Percentiles rank a stretch among this genome's conserved stretches.
phyloP scores from a whole-genome alignment of 805 yeast genomes.

The Kodamaea sagamina region DNA sequence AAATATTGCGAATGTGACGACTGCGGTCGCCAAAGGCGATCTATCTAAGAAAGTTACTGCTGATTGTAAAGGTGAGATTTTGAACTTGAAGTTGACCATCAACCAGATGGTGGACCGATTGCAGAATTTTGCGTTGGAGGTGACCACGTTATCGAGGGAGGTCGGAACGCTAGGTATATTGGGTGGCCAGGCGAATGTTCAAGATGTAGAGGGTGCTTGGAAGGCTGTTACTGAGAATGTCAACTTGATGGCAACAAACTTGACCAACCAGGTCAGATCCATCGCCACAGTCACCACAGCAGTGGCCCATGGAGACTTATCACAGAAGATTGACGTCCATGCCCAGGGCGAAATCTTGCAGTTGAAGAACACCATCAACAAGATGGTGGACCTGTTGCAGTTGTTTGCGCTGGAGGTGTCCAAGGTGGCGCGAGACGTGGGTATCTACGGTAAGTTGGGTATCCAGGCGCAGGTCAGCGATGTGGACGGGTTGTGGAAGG shows the following conservation, averaged over 20 bases:
- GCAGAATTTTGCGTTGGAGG: constrained; percentile 49
- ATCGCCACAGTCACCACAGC: constrained; percentile 91
- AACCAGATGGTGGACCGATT: constrained; percentile 55
- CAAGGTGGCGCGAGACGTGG: constrained; percentile 88
- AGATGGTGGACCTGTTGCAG: constrained; percentile 90
- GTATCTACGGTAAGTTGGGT: constrained; percentile 90
- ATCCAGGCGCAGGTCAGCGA: constrained; percentile 90
- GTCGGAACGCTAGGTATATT: constrained; percentile 50
- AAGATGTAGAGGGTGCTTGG: constrained; percentile 54
- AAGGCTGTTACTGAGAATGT: constrained; percentile 51
- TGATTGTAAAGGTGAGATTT: constrained; percentile 70
- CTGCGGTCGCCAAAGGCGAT: constrained; percentile 86
- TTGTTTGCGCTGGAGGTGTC: constrained; percentile 88
- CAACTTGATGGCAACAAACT: constrained; percentile 49
- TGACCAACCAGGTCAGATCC: constrained; percentile 77
- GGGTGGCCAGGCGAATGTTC: constrained; percentile 55
- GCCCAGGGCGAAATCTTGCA: constrained; percentile 91
- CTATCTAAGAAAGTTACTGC: constrained; percentile 80
- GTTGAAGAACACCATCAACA: constrained; percentile 81
- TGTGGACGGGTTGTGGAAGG: constrained; percentile 91
- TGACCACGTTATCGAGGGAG: constrained; percentile 48
- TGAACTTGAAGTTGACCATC: constrained; percentile 48
- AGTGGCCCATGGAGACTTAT: constrained; percentile 85
- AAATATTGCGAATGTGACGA: constrained; percentile 83
- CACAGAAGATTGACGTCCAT: constrained; percentile 82